Percentiles rank a stretch among this genome's conserved stretches.
Conservation (phyloP, 1,284 basidiomycete species). For the Moesziomyces sp. region DNA sequence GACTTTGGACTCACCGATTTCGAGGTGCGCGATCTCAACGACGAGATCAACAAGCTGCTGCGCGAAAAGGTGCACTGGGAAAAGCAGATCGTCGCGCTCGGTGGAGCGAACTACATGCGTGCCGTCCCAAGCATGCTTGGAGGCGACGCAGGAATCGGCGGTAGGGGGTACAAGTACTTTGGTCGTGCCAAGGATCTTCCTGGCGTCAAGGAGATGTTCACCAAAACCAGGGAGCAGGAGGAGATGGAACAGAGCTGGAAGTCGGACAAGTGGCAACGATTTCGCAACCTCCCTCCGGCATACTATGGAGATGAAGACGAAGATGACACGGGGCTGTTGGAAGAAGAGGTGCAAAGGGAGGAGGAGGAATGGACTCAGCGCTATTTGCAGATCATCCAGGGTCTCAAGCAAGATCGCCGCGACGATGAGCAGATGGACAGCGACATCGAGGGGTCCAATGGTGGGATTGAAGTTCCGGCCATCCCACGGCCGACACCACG, state of each 20-base stretch:
- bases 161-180: slow-evolving; percentile 99
- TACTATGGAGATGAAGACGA: slow-evolving; percentile 96
- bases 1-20: slow-evolving; percentile 93
- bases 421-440: slow-evolving; percentile 10
- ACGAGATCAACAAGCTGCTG: slow-evolving; percentile 96
- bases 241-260: slow-evolving; percentile 82
- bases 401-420: slow-evolving; percentile 11
- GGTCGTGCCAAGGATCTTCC: slow-evolving; percentile 95
- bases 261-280: slow-evolving; percentile 84
- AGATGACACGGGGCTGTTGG: slow-evolving; percentile 76
- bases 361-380: slow-evolving; percentile 75
- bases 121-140: slow-evolving; percentile 90
- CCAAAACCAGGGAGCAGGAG: slow-evolving; percentile 77
- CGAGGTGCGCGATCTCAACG: slow-evolving; percentile 94
- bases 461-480: slow-evolving; percentile 42
- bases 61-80: slow-evolving; percentile 97
- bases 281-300: slow-evolving; percentile 83
- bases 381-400: slow-evolving; percentile 43
- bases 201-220: slow-evolving; percentile 92
- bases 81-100: slow-evolving; percentile 92
- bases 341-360: slow-evolving; percentile 43
- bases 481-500: slow-evolving; percentile 52
- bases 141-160: slow-evolving; percentile 80
- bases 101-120: slow-evolving; percentile 94
- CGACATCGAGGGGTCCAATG: slow-evolving; percentile 13